These are phyloP conservation scores for Wickerhamomyces pijperi DNA, from an alignment of 805 yeast species.

Conservation along the genomic window DNA sequence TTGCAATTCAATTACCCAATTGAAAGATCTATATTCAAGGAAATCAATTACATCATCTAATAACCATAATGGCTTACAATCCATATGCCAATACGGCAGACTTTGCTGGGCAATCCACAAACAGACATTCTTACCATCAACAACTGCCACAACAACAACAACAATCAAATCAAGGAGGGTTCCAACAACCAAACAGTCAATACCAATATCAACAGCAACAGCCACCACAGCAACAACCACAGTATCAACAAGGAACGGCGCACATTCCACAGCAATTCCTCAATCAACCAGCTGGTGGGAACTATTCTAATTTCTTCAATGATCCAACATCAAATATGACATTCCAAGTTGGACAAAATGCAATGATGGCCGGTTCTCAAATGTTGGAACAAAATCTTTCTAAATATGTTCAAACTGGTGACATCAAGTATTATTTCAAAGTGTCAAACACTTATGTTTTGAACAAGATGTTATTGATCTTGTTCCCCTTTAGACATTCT, in stretches of 20 bases:
- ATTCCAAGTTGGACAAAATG: constrained; percentile 77
- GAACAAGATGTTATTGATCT: constrained; percentile 55
- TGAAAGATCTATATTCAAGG: too few species aligned
- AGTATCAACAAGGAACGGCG: constrained; percentile 17
- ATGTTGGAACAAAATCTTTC: constrained; percentile 56
- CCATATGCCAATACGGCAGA: constrained; percentile 29
- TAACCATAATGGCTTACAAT: constrained; percentile 37
- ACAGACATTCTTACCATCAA: constrained; percentile 6
- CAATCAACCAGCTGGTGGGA: constrained; percentile 7
- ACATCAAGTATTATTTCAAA: constrained; percentile 79
- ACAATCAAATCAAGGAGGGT: constrained; percentile 6
- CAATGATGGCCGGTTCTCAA: constrained; percentile 71
- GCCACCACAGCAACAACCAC: constrained; percentile 15
- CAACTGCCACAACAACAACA: constrained; percentile 18
- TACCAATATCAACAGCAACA: constrained; percentile 17
- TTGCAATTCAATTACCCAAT: too few species aligned
- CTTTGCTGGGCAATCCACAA: constrained; percentile 9
- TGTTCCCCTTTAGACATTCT: constrained; percentile 78
- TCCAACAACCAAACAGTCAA: too few species aligned
- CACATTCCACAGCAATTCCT: constrained; percentile 4
- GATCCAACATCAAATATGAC: constrained; percentile 82
- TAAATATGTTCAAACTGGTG: constrained; percentile 35
- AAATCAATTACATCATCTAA: too few species aligned
- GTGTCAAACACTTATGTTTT: constrained; percentile 84
- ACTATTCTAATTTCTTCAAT: constrained; percentile 38